Evolutionary conservation across 2,329 filamentous ascomycete species (phyloP).

Genomic region (Diaporthe vaccinii): DNA sequence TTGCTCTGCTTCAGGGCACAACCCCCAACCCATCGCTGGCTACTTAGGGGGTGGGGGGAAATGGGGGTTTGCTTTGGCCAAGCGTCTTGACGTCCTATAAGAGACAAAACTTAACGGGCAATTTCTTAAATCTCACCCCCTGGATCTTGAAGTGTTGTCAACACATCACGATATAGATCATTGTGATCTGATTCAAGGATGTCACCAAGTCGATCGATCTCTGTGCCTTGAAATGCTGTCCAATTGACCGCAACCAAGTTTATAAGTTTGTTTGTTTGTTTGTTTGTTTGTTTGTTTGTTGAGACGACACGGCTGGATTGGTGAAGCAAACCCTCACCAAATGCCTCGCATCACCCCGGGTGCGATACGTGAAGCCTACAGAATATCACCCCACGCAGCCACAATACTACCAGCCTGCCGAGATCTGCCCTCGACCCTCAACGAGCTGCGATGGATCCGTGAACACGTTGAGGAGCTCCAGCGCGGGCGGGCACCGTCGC

Average conservation of each 20-base stretch:
- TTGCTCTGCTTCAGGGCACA: background rate
- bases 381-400: conserved; percentile 68
- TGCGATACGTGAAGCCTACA: conserved; percentile 67
- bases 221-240: background rate
- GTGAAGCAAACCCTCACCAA: conserved; percentile 6
- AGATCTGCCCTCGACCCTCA: conserved; percentile 71
- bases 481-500: background rate
- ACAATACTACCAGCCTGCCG: conserved; percentile 75
- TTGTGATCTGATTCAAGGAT: no score
- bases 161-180: background rate
- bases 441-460: conserved; percentile 81
- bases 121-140: background rate
- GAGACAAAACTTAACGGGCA: background rate
- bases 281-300: background rate
- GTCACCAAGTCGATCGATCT: background rate
- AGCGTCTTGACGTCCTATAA: background rate
- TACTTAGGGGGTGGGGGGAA: background rate
- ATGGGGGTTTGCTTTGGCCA: background rate
- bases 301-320: background rate
- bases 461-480: conserved; percentile 62
- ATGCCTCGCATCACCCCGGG: conserved; percentile 76
- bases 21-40: background rate
- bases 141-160: no score
- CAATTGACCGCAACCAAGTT: background rate
- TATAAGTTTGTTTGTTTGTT: background rate